Conservation (phyloP, 1,139 yeast genomes). For the Candida freyschussii region DNA sequence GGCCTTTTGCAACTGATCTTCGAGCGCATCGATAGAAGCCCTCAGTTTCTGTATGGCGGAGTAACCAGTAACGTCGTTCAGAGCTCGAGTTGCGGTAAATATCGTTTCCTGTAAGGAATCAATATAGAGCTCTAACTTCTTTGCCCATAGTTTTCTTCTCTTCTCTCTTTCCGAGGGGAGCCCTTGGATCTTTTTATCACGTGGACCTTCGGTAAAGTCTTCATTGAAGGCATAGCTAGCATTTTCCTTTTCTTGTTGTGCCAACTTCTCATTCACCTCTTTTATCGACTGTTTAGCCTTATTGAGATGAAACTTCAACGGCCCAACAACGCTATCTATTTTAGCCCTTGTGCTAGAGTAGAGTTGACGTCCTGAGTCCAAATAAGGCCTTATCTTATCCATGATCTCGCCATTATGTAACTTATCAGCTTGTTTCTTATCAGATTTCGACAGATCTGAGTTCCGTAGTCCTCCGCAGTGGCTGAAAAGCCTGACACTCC, state of each 20-base stretch:
- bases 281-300: constrained; percentile 32
- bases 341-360: constrained; percentile 15
- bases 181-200: constrained; percentile 24
- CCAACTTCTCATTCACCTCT: constrained; percentile 32
- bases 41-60: constrained; percentile 73
- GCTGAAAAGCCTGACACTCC: too few relatives aligned
- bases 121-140: constrained; percentile 48
- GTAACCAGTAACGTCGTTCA: constrained; percentile 93
- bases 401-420: constrained; percentile 11
- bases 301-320: constrained; percentile 24
- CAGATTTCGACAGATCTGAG: too few relatives aligned
- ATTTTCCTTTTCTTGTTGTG: constrained; percentile 31
- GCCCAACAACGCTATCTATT: constrained; percentile 10
- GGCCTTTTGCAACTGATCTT: constrained; percentile 42
- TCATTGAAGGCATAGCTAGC: constrained; percentile 29
- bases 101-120: constrained; percentile 64
- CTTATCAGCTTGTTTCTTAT: constrained; percentile 2
- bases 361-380: constrained; percentile 15
- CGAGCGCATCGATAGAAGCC: constrained; percentile 49
- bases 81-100: constrained; percentile 63
- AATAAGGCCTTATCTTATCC: constrained; percentile 20
- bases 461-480: too few relatives aligned
- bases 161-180: constrained; percentile 41
- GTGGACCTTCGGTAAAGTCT: constrained; percentile 26
- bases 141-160: constrained; percentile 45